Evolutionary conservation across 2,329 filamentous ascomycete genomes (phyloP).

Genomic region (Juglanconis juglandina): DNA sequence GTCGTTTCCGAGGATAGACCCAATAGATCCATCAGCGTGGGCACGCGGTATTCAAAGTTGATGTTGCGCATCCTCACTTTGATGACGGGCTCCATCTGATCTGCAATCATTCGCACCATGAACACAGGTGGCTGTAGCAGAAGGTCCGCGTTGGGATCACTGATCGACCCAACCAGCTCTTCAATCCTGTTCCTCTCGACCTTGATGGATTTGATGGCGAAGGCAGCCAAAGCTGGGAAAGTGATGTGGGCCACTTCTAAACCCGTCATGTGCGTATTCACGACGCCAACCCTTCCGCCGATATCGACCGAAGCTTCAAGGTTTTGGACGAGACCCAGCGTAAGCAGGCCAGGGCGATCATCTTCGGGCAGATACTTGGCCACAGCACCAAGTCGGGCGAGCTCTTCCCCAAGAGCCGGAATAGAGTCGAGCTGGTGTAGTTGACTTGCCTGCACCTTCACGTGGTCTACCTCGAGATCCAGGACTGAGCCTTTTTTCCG

Average conservation of each 20-base stretch:
- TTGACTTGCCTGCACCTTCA: slow-evolving; percentile 61
- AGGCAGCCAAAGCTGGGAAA: slow-evolving; percentile 75
- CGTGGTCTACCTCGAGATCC: slow-evolving; percentile 61
- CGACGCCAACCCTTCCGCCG: slow-evolving; percentile 64
- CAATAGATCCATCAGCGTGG: slow-evolving; percentile 76
- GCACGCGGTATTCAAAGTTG: slow-evolving; percentile 83
- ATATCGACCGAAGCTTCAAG: slow-evolving; percentile 61
- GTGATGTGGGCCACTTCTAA: slow-evolving; percentile 78
- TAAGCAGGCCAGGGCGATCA: slow-evolving; percentile 83
- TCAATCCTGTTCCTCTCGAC: slow-evolving; percentile 65
- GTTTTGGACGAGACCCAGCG: slow-evolving; percentile 64
- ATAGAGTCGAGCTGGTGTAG: slow-evolving; percentile 65
- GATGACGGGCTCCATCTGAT: slow-evolving; percentile 88
- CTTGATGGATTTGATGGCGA: slow-evolving; percentile 64
- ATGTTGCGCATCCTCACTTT: slow-evolving; percentile 85
- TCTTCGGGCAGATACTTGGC: slow-evolving; percentile 95
- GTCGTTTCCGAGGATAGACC: slow-evolving; percentile 65
- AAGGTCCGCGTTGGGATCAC: slow-evolving; percentile 25
- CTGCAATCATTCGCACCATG: slow-evolving; percentile 86
- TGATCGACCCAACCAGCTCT: slow-evolving; percentile 61
- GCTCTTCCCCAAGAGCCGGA: slow-evolving; percentile 69
- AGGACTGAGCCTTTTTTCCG: slow-evolving; percentile 81
- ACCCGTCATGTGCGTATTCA: slow-evolving; percentile 56
- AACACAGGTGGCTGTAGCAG: slow-evolving; percentile 52
- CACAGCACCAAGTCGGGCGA: slow-evolving; percentile 79